A percentile compares a stretch with the other conserved stretches of the same genome.
phyloP scores from a whole-genome alignment of 148 eudicot species.

The Rhododendron vialii region DNA sequence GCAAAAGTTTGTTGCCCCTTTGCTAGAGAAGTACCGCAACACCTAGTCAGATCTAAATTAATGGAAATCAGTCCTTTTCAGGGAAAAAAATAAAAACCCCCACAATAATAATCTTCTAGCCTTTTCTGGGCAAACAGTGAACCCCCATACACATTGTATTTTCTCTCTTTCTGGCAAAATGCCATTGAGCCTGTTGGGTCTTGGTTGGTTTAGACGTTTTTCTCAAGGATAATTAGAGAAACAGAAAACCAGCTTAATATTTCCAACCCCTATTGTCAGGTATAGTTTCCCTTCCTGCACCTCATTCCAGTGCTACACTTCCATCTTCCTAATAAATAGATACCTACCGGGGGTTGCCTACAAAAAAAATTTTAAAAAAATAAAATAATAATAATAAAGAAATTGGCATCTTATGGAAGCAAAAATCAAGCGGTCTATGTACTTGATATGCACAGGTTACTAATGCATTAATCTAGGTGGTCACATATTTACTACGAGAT shows the following conservation, averaged over 20 bases:
- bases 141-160: neutral
- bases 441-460: neutral
- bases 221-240: neutral
- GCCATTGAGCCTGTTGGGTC: neutral
- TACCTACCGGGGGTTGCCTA: neutral
- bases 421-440: neutral
- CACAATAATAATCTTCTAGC: neutral
- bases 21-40: neutral
- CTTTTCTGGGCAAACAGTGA: constrained; percentile 6
- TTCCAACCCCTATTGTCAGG: neutral
- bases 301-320: neutral
- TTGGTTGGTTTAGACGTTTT: neutral
- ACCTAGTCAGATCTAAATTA: neutral
- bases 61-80: neutral
- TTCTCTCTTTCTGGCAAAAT: neutral
- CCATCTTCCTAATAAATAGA: neutral
- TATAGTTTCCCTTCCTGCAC: neutral
- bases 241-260: neutral
- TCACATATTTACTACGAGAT: neutral
- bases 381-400: neutral
- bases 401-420: neutral
- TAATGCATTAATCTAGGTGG: neutral
- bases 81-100: neutral
- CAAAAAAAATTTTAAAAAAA: no score
- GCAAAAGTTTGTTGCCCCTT: constrained; percentile 4